Evolutionary conservation across 2,329 filamentous ascomycete genomes (phyloP), one percentile per base, ranked within the genome.

Genomic region (Cladosporium velox): DNA sequence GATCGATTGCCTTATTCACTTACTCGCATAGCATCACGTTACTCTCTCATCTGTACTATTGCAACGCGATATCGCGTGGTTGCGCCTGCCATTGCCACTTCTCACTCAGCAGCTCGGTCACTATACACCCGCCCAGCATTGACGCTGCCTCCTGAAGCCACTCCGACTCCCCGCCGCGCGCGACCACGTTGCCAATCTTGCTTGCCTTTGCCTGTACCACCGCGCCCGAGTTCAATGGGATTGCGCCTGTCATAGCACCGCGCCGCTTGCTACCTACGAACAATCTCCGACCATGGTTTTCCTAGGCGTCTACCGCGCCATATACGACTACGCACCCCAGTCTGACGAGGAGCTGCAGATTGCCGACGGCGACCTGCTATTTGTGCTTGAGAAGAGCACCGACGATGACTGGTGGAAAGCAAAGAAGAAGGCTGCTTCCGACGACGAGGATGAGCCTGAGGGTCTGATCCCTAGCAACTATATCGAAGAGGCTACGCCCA

Each of bases 391-490:
- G 74, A 96, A 96, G 82, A 90, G 88, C 70, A 75, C 78, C 58
- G 82, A 84, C 18, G 90, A 91, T 77, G 88, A 92, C 77, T 98
- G 95, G 95, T 98, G 95, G 95, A 92, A 91, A 58, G 97, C 96
- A 84, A 97, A 96, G 84, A 96, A 95, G 84, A 92, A 93, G 70
- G 87, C 86, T 35, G 85, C 83, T 30, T 73, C 72, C n/a, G 91
- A 93, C 44, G 93, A 96, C 52, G 93, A 96, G 51, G 93, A 97
- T 52, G 93, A 97, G 79, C 93, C 93, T 3, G 88, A 92, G 72
- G 93, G 93, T 67, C 81, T 97, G 76, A 89, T 99, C 67, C 95
- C 95, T 15, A 93, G 91, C 77, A 99, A 97, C 78, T 99, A 99
- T 78, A 86, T 99, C 65, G 90, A 97, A 82, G 88, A 96, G 88